Evolutionary conservation across 2,329 filamentous ascomycete species (phyloP).

Genomic region (Monosporascus sp.): DNA sequence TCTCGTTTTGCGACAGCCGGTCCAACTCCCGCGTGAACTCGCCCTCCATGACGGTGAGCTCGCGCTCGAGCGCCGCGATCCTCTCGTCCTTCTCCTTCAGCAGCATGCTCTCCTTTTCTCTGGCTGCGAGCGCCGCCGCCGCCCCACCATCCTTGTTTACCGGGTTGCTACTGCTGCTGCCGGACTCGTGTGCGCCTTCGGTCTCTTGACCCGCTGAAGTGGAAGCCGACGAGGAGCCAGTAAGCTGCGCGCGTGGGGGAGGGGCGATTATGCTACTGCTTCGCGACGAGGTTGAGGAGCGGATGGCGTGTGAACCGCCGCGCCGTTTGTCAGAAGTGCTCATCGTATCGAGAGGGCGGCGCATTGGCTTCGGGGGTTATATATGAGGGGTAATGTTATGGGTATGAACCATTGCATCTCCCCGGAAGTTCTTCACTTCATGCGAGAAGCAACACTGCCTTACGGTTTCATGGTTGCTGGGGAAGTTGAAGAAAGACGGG

Average conservation of each 20-base stretch:
- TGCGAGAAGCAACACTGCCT: not conserved
- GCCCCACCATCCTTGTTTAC: slow-evolving; percentile 16
- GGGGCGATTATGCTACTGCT: slow-evolving; percentile 32
- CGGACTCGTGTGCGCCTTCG: slow-evolving; percentile 12
- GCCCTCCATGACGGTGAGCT: slow-evolving; percentile 46
- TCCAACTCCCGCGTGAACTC: slow-evolving; percentile 51
- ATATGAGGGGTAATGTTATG: slow-evolving; percentile 2
- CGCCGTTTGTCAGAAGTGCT: slow-evolving; percentile 41
- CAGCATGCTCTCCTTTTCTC: slow-evolving; percentile 24
- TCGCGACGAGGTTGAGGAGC: slow-evolving; percentile 24
- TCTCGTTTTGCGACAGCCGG: slow-evolving; percentile 47
- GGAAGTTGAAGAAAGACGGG: not conserved
- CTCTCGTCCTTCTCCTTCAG: slow-evolving; percentile 44
- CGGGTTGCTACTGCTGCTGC: slow-evolving; percentile 9
- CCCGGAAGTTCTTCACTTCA: not conserved
- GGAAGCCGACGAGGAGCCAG: slow-evolving; percentile 22
- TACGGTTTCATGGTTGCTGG: not conserved
- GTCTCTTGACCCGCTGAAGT: slow-evolving; percentile 28
- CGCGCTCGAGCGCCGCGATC: slow-evolving; percentile 47
- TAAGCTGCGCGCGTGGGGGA: slow-evolving; percentile 36
- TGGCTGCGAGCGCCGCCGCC: slow-evolving; percentile 17
- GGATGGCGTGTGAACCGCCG: slow-evolving; percentile 25
- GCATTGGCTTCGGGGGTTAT: slow-evolving; percentile 3
- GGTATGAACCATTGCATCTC: slow-evolving; percentile 6
- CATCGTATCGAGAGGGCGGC: slow-evolving; percentile 26